A percentile compares a stretch with the other conserved stretches of the same genome.
Evolutionary conservation across 768 basidiomycete species (phyloP).

Genomic region (Collybia mongolica): DNA sequence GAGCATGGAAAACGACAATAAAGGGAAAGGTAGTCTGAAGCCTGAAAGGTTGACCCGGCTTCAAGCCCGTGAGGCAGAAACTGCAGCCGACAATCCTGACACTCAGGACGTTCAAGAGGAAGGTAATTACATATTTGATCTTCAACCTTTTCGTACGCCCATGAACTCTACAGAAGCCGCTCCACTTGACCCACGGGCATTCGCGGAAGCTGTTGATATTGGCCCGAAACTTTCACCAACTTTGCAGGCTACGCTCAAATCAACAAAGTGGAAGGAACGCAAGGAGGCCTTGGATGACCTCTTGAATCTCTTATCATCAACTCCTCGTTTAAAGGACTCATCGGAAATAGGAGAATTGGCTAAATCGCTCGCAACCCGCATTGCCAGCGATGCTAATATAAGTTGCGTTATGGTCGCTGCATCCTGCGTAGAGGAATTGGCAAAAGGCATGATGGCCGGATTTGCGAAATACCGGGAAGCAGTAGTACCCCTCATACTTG

Average conservation of each 20-base stretch:
- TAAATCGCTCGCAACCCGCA: slow-evolving; percentile 73
- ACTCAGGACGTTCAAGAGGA: slow-evolving; percentile 36
- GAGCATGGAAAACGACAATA: slow-evolving; percentile 76
- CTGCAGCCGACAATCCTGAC: slow-evolving; percentile 33
- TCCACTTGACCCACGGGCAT: slow-evolving; percentile 71
- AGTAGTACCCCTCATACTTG: slow-evolving; percentile 77
- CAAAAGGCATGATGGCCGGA: slow-evolving; percentile 71
- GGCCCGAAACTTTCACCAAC: slow-evolving; percentile 72
- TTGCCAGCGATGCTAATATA: slow-evolving; percentile 90
- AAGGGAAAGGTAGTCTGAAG: slow-evolving; percentile 79
- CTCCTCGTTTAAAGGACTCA: slow-evolving; percentile 78
- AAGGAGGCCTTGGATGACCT: slow-evolving; percentile 90
- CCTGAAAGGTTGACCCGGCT: slow-evolving; percentile 77
- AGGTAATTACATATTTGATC: slow-evolving; percentile 34
- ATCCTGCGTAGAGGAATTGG: slow-evolving; percentile 80
- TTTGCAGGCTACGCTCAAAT: slow-evolving; percentile 72
- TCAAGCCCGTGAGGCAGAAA: slow-evolving; percentile 71
- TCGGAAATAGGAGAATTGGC: slow-evolving; percentile 75
- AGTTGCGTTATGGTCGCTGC: slow-evolving; percentile 92
- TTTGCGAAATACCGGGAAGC: slow-evolving; percentile 76
- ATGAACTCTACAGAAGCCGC: slow-evolving; percentile 38
- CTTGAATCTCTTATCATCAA: slow-evolving; percentile 61
- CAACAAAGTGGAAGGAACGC: slow-evolving; percentile 98
- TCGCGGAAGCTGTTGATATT: slow-evolving; percentile 83
- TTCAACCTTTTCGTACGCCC: slow-evolving; percentile 3